Evolutionary conservation across 2,329 filamentous ascomycete species (phyloP), one percentile per base, ranked within the genome.

Genomic region (Bipolaris oryzae): DNA sequence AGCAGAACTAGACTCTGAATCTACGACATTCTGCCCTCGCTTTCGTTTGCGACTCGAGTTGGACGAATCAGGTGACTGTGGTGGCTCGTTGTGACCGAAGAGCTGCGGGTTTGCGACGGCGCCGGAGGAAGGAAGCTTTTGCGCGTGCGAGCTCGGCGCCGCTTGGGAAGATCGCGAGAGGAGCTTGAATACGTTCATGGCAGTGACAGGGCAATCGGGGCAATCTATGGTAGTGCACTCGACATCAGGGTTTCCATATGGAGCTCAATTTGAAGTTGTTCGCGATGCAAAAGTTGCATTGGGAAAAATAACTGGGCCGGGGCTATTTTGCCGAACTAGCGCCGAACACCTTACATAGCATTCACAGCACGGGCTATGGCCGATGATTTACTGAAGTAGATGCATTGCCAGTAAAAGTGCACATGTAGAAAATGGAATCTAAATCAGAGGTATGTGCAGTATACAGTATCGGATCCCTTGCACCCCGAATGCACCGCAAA

Each of bases 111-210:
- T 89, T 41, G 83, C 78, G 60, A 80, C 80, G 20, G 82, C 84
- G 58, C 88, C 88, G 49, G 85, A 85, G 3, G 88, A 90, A 6
- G 89, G 88, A 31, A 89, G 78, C 53, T 80, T 83, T 3, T 77
- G 67, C 18, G 76, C 60, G 28, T 74, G 68, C 28, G 74, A 70
- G 10, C 68, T 58, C 47, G 77, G 80, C 55, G 79, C 70, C 13
- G 81, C 78, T 67, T 89, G 91, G 3, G 86, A 87, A 55, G 88
- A 88, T 48, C 89, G 84, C 34, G 89, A 90, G 57, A 92, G 79
- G 31, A 92, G 79, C 69, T 87, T 91, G 70, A 91, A 80, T 52
- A 91, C 87, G 76, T 92, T 89, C 88, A 90, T 90, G 53, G 46
- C 35, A 34, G 34, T 39, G 25, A 35, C 3, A 6, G 15, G 16